Percentiles rank a stretch among this genome's conserved stretches.
Evolutionary conservation across 345 rosid genomes (phyloP).

Genomic region (Luvunga scandens): DNA sequence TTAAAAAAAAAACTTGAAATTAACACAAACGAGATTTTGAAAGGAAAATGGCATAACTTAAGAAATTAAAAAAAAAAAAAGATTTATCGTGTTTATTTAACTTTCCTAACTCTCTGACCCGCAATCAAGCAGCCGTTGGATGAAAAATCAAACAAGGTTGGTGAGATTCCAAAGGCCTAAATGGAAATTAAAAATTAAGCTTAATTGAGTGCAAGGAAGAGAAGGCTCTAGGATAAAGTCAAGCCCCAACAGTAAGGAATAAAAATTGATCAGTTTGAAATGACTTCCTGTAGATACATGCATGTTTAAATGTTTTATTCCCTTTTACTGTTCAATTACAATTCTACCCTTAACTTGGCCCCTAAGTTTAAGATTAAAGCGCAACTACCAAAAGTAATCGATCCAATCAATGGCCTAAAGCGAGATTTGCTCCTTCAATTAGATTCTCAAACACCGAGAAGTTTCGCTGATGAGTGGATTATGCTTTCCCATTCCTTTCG

Average conservation of each 20-base stretch:
- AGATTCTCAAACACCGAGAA: neutral
- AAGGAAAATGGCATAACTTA: no score
- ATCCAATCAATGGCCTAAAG: neutral
- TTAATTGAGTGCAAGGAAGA: neutral
- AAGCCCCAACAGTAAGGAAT: neutral
- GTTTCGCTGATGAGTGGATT: neutral
- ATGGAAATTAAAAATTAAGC: neutral
- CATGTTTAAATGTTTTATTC: neutral
- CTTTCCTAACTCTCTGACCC: no score
- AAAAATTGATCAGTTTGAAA: neutral
- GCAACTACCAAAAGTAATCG: neutral
- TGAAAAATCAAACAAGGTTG: neutral
- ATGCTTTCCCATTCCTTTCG: neutral
- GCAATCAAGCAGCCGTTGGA: no score
- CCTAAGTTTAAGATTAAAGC: neutral
- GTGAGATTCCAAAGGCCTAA: neutral
- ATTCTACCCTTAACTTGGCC: slow-evolving; percentile 7
- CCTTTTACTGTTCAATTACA: neutral
- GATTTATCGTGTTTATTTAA: no score
- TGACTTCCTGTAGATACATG: neutral
- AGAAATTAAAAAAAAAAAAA: no score
- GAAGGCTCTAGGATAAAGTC: neutral
- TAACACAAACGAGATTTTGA: no score
- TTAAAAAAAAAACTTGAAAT: no score
- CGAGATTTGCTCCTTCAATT: neutral